Conservation (phyloP, 768 basidiomycete genomes). For the Mycena indigotica region DNA sequence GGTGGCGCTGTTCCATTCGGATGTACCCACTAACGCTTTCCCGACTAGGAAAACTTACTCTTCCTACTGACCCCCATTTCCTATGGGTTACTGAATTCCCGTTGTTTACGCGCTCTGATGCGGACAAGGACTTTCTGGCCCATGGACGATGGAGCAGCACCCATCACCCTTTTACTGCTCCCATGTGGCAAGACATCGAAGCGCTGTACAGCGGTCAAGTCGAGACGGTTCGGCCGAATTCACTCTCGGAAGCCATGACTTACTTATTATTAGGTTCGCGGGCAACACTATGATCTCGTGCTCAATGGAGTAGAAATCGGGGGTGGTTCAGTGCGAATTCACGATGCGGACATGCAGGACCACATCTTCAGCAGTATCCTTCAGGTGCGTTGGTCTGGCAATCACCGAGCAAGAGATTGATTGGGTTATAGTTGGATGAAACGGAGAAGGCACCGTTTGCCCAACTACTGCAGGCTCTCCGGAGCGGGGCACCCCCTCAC, state of each 20-base stretch:
- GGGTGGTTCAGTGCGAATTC: slow-evolving; percentile 90
- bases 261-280: slow-evolving; percentile 64
- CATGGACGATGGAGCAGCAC: slow-evolving; percentile 89
- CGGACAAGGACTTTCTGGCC: slow-evolving; percentile 84
- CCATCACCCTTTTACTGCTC: slow-evolving; percentile 96
- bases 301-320: slow-evolving; percentile 93
- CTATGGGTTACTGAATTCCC: slow-evolving; percentile 97
- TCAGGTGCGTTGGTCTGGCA: slow-evolving; percentile 75
- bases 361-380: slow-evolving; percentile 76
- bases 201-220: slow-evolving; percentile 72
- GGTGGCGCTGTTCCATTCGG: slow-evolving; percentile 23
- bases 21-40: slow-evolving; percentile 16
- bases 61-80: slow-evolving; percentile 71
- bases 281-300: slow-evolving; percentile 96
- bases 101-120: slow-evolving; percentile 82
- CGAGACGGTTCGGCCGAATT: slow-evolving; percentile 45
- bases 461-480: slow-evolving; percentile 84
- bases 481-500: slow-evolving; percentile 92
- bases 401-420: too few species aligned
- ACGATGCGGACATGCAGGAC: slow-evolving; percentile 87
- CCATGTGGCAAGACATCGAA: slow-evolving; percentile 86
- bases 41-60: slow-evolving; percentile 54
- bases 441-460: slow-evolving; percentile 75
- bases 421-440: slow-evolving; percentile 60
- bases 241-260: background rate